These are phyloP conservation scores for Tolypocladium ovalisporum DNA, from an alignment of 2,329 filamentous ascomycete genomes.

Conservation along the genomic window DNA sequence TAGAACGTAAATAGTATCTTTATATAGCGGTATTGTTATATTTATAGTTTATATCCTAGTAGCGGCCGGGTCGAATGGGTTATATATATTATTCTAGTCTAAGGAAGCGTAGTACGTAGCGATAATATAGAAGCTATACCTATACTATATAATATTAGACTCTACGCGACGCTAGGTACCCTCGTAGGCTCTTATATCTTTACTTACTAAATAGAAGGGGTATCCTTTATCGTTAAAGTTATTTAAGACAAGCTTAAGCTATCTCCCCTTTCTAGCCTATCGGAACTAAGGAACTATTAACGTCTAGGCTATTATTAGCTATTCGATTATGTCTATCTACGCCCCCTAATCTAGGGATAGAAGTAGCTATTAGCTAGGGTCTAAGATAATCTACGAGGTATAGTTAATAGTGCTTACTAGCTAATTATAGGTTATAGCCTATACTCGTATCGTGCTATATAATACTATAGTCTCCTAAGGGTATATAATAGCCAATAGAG, in stretches of 20 bases:
- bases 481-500: background rate
- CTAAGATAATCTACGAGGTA: slow-evolving; percentile 7
- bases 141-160: slow-evolving; percentile 6
- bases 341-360: slow-evolving; percentile 4
- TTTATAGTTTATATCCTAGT: slow-evolving; percentile 1
- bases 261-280: slow-evolving; percentile 13
- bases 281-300: slow-evolving; percentile 8
- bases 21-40: slow-evolving; percentile 15
- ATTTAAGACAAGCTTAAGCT: slow-evolving; percentile 37
- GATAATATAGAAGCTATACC: slow-evolving; percentile 8
- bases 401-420: slow-evolving; percentile 11
- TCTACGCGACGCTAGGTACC: background rate
- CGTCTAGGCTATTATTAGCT: slow-evolving; percentile 5
- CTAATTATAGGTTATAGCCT: slow-evolving; percentile 7
- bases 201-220: slow-evolving; percentile 34
- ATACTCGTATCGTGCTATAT: slow-evolving; percentile 9
- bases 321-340: slow-evolving; percentile 6
- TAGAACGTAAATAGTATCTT: slow-evolving; percentile 20
- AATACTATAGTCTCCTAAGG: slow-evolving; percentile 7
- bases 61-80: slow-evolving; percentile 5
- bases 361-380: slow-evolving; percentile 5
- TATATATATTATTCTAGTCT: slow-evolving; percentile 5
- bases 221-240: slow-evolving; percentile 38
- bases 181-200: background rate
- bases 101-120: slow-evolving; percentile 1